Evolutionary conservation across 371 early-diverging fungal species (phyloP), one percentile per base, ranked within the genome.

Genomic region (Funneliformis caledonium): DNA sequence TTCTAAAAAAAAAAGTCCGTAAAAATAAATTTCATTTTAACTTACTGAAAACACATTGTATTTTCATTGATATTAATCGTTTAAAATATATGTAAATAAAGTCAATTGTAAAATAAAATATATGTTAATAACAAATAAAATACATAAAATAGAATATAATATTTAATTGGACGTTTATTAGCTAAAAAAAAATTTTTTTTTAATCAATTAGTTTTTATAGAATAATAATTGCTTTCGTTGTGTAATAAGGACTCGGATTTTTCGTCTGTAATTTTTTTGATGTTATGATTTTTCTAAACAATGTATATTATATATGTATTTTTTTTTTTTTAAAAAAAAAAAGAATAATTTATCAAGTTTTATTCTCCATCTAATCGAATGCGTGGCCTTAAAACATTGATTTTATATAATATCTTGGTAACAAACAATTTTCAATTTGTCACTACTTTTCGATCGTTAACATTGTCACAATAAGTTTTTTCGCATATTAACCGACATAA

Each of bases 361-460:
- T 93, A 93, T 73, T 88, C 84, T 5, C 94, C 94, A 82, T 93
- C 93, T 67, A 87, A 87, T 19, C 92, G 86, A 42, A 93, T 82
- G 7, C 93, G 84, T 2, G 94, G 93, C 22, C 89, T 84, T 72
- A 11, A 26, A 16, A 64, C 4, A 31, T 12, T 1, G 19, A 31
- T 12, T 31, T 31, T 64, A 64, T 43, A 42, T 11, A 37, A 37
- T 37, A 37, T 37, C 37, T 37, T 1, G 2, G 4, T 43, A 12
- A 43, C n/a, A 2, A 26, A 8, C 22, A 16, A 22, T 22, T 68
- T 31, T 22, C 22, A 16, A 22, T 22, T 68, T 31, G 47, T 16
- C 10, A 14, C 26, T n/a, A 69, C 59, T 42, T 80, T 42, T 52
- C 19, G 56, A 56, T 56, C 19, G 16, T 56, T 5, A 16, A 16